phyloP scores from a whole-genome alignment of 345 rosid species.

The Sisymbrium irio region DNA sequence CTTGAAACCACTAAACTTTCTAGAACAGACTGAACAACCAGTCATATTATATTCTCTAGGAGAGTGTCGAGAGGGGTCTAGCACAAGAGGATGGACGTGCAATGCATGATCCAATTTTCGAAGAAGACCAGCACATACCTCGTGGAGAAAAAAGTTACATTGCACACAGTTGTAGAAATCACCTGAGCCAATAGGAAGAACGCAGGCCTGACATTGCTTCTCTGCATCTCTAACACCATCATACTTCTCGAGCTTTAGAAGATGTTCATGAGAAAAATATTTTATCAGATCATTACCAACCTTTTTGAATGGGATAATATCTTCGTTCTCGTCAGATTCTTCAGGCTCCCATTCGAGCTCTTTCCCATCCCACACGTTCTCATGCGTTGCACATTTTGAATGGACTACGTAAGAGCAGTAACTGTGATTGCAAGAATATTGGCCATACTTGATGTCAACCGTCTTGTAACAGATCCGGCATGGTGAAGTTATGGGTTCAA shows the following conservation, averaged over 20 bases:
- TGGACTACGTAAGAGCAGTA: not conserved
- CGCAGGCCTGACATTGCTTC: not conserved
- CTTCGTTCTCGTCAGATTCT: not conserved
- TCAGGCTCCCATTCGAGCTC: constrained; percentile 13
- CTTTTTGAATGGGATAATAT: not conserved
- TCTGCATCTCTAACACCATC: not conserved
- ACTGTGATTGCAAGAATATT: not conserved
- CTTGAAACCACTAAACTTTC: not conserved
- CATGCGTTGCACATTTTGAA: constrained; percentile 18
- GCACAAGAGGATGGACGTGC: not conserved
- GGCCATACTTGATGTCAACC: not conserved
- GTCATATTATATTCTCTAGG: not conserved
- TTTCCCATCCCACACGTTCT: not conserved
- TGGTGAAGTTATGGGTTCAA: not conserved
- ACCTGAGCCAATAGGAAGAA: not conserved
- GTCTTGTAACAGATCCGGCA: not conserved
- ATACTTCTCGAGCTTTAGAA: not conserved
- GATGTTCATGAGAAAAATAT: constrained; percentile 5
- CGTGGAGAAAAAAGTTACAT: constrained; percentile 7
- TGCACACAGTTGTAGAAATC: constrained; percentile 4
- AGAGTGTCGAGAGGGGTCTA: not conserved
- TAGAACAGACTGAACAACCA: not conserved
- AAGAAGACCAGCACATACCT: constrained; percentile 21
- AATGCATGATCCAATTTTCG: not conserved
- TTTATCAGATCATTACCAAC: not conserved